Evolutionary conservation across 331 rosid species (phyloP).

Genomic region (Quercus lobata): DNA sequence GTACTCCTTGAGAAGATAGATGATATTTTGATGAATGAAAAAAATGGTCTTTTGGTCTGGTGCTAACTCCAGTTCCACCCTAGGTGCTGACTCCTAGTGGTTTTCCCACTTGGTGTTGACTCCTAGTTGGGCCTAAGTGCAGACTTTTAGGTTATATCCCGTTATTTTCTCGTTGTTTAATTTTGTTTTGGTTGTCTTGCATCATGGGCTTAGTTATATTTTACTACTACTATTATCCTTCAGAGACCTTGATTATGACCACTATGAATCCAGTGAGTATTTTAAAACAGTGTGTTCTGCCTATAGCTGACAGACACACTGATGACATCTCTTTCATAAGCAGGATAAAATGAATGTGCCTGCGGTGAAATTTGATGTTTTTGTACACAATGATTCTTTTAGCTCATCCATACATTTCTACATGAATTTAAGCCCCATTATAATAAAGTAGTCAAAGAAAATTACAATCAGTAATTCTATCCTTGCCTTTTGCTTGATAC

Average conservation of each 20-base stretch:
- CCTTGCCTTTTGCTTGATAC: neutral
- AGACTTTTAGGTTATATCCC: too few species aligned
- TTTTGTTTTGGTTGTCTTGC: too few species aligned
- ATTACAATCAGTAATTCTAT: neutral
- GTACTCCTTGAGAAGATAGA: too few species aligned
- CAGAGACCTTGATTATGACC: neutral
- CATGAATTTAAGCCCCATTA: neutral
- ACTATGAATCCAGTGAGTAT: neutral
- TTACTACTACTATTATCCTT: neutral
- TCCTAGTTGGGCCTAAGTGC: too few species aligned
- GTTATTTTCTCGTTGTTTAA: too few species aligned
- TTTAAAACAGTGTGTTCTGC: neutral
- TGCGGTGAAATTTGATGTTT: neutral
- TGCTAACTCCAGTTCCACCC: too few species aligned
- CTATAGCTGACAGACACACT: neutral
- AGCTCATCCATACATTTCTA: neutral
- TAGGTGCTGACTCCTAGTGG: too few species aligned
- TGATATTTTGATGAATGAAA: too few species aligned
- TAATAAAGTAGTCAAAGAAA: neutral
- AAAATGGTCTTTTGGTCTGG: too few species aligned
- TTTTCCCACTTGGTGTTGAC: too few species aligned
- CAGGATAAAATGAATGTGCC: neutral
- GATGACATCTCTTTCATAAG: neutral
- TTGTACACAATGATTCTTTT: neutral
- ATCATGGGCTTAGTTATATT: neutral